Percentiles rank a stretch among this genome's conserved stretches.
Conservation (phyloP, 176 grass and related monocot species). For the Avena sativa region DNA sequence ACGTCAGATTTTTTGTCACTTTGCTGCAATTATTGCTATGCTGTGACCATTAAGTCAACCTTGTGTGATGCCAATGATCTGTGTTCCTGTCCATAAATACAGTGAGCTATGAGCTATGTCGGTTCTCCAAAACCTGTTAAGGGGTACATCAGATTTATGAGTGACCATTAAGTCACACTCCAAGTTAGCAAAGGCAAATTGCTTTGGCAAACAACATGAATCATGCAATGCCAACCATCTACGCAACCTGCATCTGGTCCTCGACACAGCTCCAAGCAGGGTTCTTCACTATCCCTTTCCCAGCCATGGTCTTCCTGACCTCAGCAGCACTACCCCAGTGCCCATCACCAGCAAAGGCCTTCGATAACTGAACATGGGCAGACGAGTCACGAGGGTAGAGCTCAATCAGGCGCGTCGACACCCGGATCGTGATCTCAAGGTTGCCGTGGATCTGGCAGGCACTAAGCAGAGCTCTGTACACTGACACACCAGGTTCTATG, state of each 20-base stretch:
- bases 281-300: conserved; percentile 35
- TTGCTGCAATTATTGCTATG: not conserved
- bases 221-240: not conserved
- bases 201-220: not conserved
- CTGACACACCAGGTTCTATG: conserved; percentile 35
- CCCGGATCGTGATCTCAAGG: conserved; percentile 29
- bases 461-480: conserved; percentile 48
- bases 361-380: conserved; percentile 52
- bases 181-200: not conserved
- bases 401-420: conserved; percentile 26
- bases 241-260: conserved; percentile 3
- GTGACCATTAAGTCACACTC: not conserved
- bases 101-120: not conserved
- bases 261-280: conserved; percentile 46
- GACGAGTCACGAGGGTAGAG: conserved; percentile 48
- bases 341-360: conserved; percentile 46
- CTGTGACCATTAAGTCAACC: not conserved
- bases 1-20: too few relatives aligned
- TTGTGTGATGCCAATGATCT: not conserved
- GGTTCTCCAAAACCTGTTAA: not conserved
- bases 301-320: conserved; percentile 42
- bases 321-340: conserved; percentile 48
- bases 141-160: not conserved
- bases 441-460: conserved; percentile 53
- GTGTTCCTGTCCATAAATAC: not conserved